A percentile compares a stretch with the other conserved stretches of the same genome.
These are phyloP conservation scores for Lichtheimia ramosa DNA, from an alignment of 371 early-diverging fungal species.

Conservation along the genomic window DNA sequence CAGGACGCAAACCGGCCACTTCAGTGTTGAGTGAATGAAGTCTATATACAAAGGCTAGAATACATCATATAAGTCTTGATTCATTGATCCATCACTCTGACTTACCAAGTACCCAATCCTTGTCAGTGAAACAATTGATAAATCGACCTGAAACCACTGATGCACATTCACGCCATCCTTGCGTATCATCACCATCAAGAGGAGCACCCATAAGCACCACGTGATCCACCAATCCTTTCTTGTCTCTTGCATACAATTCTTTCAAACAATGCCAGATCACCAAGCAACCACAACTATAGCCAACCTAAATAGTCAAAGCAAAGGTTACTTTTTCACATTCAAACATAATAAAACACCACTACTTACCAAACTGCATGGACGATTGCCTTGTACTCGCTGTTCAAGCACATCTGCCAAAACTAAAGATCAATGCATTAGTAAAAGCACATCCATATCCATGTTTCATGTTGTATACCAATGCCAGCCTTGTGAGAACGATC, in stretches of 20 bases:
- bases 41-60: conserved; percentile 69
- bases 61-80: not conserved
- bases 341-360: not conserved
- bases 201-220: conserved; percentile 69
- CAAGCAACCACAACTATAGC: conserved; percentile 91
- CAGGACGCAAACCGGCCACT: conserved; percentile 83
- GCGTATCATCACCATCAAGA: conserved; percentile 44
- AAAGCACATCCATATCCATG: not conserved
- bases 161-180: conserved; percentile 46
- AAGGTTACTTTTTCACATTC: not conserved
- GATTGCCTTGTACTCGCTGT: conserved; percentile 83
- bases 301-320: conserved; percentile 39
- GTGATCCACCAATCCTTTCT: conserved; percentile 54
- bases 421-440: conserved; percentile 1
- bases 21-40: conserved; percentile 62
- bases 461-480: conserved; percentile 29
- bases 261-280: conserved; percentile 87
- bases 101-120: conserved; percentile 87
- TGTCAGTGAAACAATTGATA: conserved; percentile 84
- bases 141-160: conserved; percentile 83
- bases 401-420: conserved; percentile 82
- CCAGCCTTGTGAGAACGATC: conserved; percentile 92
- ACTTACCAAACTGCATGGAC: conserved; percentile 86
- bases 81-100: not conserved
- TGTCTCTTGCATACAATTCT: conserved; percentile 70